Conservation (phyloP, 2,329 filamentous ascomycete species). For the Ophiognomonia clavigignenti-juglandacearum region DNA sequence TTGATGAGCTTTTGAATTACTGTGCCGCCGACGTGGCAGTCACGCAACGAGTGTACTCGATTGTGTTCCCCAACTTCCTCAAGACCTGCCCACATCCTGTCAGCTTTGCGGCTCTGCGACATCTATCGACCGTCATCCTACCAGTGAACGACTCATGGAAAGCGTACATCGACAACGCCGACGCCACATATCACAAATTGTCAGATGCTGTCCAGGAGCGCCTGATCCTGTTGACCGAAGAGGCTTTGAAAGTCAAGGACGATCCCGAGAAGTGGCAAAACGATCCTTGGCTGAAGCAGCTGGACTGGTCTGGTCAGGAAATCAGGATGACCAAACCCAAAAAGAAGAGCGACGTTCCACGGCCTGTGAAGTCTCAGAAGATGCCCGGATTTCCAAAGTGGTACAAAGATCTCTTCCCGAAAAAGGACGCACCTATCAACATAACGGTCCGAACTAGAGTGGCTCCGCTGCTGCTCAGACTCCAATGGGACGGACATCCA, state of each 20-base stretch:
- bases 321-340: slow-evolving; percentile 88
- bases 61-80: slow-evolving; percentile 86
- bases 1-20: slow-evolving; percentile 85
- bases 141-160: slow-evolving; percentile 88
- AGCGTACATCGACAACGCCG: slow-evolving; percentile 75
- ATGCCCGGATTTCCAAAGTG: slow-evolving; percentile 91
- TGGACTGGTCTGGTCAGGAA: slow-evolving; percentile 95
- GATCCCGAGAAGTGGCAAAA: slow-evolving; percentile 64
- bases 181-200: slow-evolving; percentile 75
- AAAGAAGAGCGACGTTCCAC: slow-evolving; percentile 74
- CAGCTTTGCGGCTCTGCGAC: slow-evolving; percentile 88
- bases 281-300: slow-evolving; percentile 87
- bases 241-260: slow-evolving; percentile 70
- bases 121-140: slow-evolving; percentile 89
- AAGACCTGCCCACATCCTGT: slow-evolving; percentile 92
- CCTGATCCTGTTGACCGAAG: slow-evolving; percentile 67
- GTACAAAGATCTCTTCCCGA: slow-evolving; percentile 88
- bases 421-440: slow-evolving; percentile 62
- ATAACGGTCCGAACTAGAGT: slow-evolving; percentile 84
- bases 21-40: slow-evolving; percentile 91
- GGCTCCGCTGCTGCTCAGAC: slow-evolving; percentile 74
- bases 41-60: slow-evolving; percentile 90
- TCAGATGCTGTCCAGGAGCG: slow-evolving; percentile 74
- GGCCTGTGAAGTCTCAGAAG: slow-evolving; percentile 80
- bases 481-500: slow-evolving; percentile 86